These are phyloP conservation scores for Stachybotrys chartarum DNA, from an alignment of 2,329 filamentous ascomycete genomes.

Conservation along the genomic window DNA sequence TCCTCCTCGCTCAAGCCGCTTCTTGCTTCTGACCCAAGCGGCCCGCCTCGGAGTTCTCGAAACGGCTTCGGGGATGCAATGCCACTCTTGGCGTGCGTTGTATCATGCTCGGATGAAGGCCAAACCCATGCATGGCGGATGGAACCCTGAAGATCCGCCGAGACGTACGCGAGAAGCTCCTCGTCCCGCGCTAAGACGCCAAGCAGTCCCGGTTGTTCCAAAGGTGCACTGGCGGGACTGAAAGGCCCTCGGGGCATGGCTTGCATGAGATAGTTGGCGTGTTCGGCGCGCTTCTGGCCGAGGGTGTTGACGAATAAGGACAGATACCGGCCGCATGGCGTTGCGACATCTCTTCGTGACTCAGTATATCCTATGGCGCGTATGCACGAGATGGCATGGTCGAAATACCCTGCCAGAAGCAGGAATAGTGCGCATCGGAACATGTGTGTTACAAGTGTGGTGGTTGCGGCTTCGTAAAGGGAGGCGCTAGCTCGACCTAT, in stretches of 20 bases:
- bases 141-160: constrained; percentile 76
- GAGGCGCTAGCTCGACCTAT: constrained; percentile 58
- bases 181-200: constrained; percentile 55
- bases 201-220: constrained; percentile 23
- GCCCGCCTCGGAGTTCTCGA: constrained; percentile 23
- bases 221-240: constrained; percentile 18
- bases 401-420: constrained; percentile 65
- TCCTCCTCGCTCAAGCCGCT: constrained; percentile 50
- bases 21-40: constrained; percentile 38
- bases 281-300: constrained; percentile 44
- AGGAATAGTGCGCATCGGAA: constrained; percentile 83
- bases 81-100: constrained; percentile 17
- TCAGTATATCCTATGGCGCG: constrained; percentile 65
- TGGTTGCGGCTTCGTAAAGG: constrained; percentile 61
- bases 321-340: constrained; percentile 73
- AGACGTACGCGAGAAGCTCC: constrained; percentile 80
- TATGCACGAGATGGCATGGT: constrained; percentile 65
- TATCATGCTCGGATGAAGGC: constrained; percentile 65
- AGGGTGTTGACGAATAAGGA: constrained; percentile 72
- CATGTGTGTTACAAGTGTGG: constrained; percentile 73
- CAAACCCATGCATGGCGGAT: constrained; percentile 60
- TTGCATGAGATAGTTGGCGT: constrained; percentile 29
- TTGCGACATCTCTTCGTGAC: constrained; percentile 63
- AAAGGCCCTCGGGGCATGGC: constrained; percentile 23
- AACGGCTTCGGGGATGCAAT: constrained; percentile 7